Evolutionary conservation across 2,329 filamentous ascomycete species (phyloP).

Genomic region (Neospermospora avenae): DNA sequence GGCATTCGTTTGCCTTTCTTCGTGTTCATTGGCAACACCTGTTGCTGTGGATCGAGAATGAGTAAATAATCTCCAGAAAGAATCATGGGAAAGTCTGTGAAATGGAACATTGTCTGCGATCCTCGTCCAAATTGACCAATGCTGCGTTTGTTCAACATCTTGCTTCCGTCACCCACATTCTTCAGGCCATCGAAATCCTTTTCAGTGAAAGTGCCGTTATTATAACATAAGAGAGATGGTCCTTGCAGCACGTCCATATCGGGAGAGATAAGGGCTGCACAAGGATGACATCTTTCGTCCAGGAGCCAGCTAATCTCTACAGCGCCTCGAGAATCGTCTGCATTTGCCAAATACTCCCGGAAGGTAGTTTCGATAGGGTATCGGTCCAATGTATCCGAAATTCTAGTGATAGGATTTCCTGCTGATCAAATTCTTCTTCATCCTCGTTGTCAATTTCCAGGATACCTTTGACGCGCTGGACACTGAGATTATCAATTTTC

Average conservation of each 20-base stretch:
- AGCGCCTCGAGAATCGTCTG: constrained; percentile 33
- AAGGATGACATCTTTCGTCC: constrained; percentile 26
- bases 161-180: constrained; percentile 36
- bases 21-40: constrained; percentile 23
- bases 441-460: constrained; percentile 28
- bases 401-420: constrained; percentile 32
- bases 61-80: constrained; percentile 34
- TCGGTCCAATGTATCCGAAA: constrained; percentile 34
- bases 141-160: constrained; percentile 26
- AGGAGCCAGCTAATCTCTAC: constrained; percentile 34
- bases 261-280: constrained; percentile 24
- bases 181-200: constrained; percentile 35
- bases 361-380: constrained; percentile 36
- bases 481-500: constrained; percentile 22
- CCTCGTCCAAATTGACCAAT: constrained; percentile 38
- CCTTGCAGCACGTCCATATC: constrained; percentile 32
- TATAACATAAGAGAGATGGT: constrained; percentile 34
- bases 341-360: constrained; percentile 38
- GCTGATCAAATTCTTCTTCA: constrained; percentile 36
- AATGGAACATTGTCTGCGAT: constrained; percentile 39
- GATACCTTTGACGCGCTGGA: constrained; percentile 20
- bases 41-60: constrained; percentile 35
- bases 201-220: constrained; percentile 34
- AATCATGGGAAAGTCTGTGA: constrained; percentile 36
- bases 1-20: constrained; percentile 21